A percentile compares a stretch with the other conserved stretches of the same genome.
Evolutionary conservation across 2,329 filamentous ascomycete species (phyloP).

Genomic region (Epichloe scottii): DNA sequence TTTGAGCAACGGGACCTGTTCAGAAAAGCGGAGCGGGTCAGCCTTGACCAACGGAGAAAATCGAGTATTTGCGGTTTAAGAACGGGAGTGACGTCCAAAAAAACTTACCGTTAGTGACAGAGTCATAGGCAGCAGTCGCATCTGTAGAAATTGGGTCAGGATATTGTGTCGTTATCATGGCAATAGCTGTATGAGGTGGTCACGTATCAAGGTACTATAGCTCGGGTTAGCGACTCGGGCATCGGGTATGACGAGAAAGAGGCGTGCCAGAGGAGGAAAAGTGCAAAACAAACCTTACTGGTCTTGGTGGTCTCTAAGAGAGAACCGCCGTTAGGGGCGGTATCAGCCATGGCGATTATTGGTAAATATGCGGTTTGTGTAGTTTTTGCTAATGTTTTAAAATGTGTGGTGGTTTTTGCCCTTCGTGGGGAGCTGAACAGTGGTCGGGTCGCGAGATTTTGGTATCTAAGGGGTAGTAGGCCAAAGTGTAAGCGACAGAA

Average conservation of each 20-base stretch:
- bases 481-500: slow-evolving; percentile 4
- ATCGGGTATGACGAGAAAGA: neutral
- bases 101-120: slow-evolving; percentile 29
- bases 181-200: neutral
- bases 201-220: slow-evolving; percentile 4
- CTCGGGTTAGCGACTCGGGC: neutral
- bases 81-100: neutral
- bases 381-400: slow-evolving; percentile 2
- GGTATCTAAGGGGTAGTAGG: slow-evolving; percentile 7
- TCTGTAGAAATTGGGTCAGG: slow-evolving; percentile 20
- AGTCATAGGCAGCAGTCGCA: slow-evolving; percentile 35
- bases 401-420: slow-evolving; percentile 3
- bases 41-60: slow-evolving; percentile 11
- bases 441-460: slow-evolving; percentile 5
- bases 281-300: slow-evolving; percentile 36
- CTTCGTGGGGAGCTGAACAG: slow-evolving; percentile 1
- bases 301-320: slow-evolving; percentile 34
- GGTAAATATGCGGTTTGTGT: neutral
- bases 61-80: neutral
- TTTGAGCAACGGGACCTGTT: slow-evolving; percentile 45
- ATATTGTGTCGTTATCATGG: slow-evolving; percentile 1
- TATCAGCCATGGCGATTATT: slow-evolving; percentile 17
- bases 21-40: neutral
- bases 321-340: slow-evolving; percentile 33
- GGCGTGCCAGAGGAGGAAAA: slow-evolving; percentile 3